Evolutionary conservation across 2,329 filamentous ascomycete species (phyloP), one percentile per base, ranked within the genome.

Genomic region (Nothomitra cinnamomea): DNA sequence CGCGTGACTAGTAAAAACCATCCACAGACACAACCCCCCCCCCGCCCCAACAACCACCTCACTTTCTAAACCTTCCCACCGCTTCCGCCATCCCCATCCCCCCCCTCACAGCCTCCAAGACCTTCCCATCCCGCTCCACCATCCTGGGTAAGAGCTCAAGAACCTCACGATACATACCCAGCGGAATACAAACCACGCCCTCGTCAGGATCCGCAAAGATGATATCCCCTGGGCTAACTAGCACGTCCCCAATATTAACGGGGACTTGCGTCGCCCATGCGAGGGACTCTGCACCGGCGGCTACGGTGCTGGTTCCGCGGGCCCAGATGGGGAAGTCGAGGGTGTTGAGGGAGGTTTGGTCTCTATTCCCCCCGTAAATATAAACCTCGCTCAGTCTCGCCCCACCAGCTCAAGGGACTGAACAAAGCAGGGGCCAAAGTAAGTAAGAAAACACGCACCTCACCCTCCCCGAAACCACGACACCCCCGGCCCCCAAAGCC

Each of bases 151-250:
- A 69, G 58, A 86, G 61, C 50, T 76, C 75, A 12, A 85, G 61
- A 19, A 86, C 76, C 49, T 75, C 72, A 10, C 73, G 70, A 8
- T 87, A 63, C 60, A 78, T 76, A 35, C 72, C 73, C 49, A 69
- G 67, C 1, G 84, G 84, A 55, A 88, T 82, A 25, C 78, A 72
- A 12, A 85, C 82, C 1, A 83, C 76, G 0, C 82, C 84, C 58
- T 86, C 83, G n/a, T 70, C 67, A 3, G 78, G 74, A 63, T 88
- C 85, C 54, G 78, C 76, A 65, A 86, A 80, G 47, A 85, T 71
- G 38, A 87, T 72, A 64, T 88, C 85, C 6, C 83, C 81, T 4
- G 28, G 28, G 5, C 69, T 64, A 68, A 7, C 50, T 24, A 40
- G 10, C n/a, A 47, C 55, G 38, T 54, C 49, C 17, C 10, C 45